Evolutionary conservation across 805 yeast species (phyloP).

Genomic region (Spathaspora sp.): DNA sequence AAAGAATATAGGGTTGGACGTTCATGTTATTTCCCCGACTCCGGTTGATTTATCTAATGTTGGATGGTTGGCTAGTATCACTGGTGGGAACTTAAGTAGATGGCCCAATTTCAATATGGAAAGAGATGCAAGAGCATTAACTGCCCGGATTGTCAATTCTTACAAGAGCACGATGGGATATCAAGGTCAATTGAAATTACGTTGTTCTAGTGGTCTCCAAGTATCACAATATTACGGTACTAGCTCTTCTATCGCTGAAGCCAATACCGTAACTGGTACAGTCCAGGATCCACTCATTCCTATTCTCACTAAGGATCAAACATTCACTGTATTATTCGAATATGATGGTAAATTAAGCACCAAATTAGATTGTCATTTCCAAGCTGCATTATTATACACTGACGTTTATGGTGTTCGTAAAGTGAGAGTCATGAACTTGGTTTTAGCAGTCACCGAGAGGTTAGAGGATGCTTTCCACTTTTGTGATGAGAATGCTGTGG

Average conservation of each 20-base stretch:
- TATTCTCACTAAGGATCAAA: slow-evolving; percentile 55
- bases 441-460: slow-evolving; percentile 76
- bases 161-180: slow-evolving; percentile 58
- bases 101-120: slow-evolving; percentile 67
- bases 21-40: slow-evolving; percentile 63
- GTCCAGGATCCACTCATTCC: slow-evolving; percentile 72
- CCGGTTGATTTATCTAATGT: slow-evolving; percentile 72
- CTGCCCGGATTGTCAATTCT: slow-evolving; percentile 55
- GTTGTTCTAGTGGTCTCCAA: slow-evolving; percentile 86
- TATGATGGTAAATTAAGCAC: slow-evolving; percentile 74
- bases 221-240: slow-evolving; percentile 71
- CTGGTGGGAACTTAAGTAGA: slow-evolving; percentile 67
- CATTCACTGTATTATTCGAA: slow-evolving; percentile 65
- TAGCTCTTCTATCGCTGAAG: slow-evolving; percentile 23
- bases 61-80: slow-evolving; percentile 59
- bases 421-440: slow-evolving; percentile 81
- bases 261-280: slow-evolving; percentile 16
- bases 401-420: slow-evolving; percentile 71
- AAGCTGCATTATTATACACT: slow-evolving; percentile 84
- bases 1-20: slow-evolving; percentile 68
- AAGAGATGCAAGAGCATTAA: slow-evolving; percentile 65
- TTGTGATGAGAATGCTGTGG: slow-evolving; percentile 60
- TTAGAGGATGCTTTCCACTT: slow-evolving; percentile 71
- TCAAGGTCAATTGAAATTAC: slow-evolving; percentile 77
- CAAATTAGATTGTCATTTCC: slow-evolving; percentile 81